Conservation (phyloP, 192 early-diverging fungal genomes). For the Phycomyces nitens region DNA sequence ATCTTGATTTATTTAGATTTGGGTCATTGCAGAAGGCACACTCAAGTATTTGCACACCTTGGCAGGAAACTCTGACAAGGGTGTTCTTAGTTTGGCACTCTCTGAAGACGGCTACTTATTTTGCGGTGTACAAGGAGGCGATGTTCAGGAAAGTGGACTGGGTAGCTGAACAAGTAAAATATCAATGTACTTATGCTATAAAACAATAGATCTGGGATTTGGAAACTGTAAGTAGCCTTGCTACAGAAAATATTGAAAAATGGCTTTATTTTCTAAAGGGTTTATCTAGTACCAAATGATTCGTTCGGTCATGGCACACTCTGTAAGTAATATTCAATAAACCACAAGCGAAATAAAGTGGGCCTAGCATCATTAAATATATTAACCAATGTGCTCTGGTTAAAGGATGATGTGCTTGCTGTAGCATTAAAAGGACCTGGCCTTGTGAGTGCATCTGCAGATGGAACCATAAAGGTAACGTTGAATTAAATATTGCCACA, state of each 20-base stretch:
- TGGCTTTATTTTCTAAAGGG: conserved; percentile 11
- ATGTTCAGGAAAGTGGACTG: conserved; percentile 43
- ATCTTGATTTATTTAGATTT: too few species aligned
- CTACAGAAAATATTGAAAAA: conserved; percentile 38
- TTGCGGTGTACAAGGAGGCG: conserved; percentile 71
- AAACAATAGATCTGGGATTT: conserved; percentile 64
- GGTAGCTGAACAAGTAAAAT: background rate
- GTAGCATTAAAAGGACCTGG: conserved; percentile 41
- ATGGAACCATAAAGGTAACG: conserved; percentile 60
- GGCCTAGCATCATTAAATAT: background rate
- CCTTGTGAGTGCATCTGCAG: conserved; percentile 63
- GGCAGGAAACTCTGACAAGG: conserved; percentile 37
- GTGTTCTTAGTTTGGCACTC: conserved; percentile 61
- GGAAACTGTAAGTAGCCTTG: conserved; percentile 48
- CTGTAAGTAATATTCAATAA: conserved; percentile 27
- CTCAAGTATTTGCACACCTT: conserved; percentile 31
- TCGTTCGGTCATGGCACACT: conserved; percentile 52
- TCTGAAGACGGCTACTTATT: conserved; percentile 68
- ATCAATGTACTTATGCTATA: background rate
- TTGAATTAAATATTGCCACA: conserved; percentile 15
- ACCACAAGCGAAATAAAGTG: background rate
- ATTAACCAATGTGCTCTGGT: background rate
- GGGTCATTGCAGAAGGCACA: conserved; percentile 23
- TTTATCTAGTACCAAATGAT: conserved; percentile 40
- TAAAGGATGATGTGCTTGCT: conserved; percentile 56